Conservation (phyloP, 176 grass and related monocot genomes). For the Zea mays region Zm-B73-REFERENCE-NAM-5.0 NC_050101.1:156304001-156304500, state of each 20-base stretch:
- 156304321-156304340: slow-evolving; percentile 98
- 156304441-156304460: slow-evolving; percentile 3
- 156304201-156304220: slow-evolving; percentile 89
- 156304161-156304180: neutral
- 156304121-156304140: neutral
- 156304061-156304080: too few species aligned
- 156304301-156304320: slow-evolving; percentile 55
- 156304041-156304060: too few species aligned
- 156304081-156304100: too few species aligned
- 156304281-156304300: slow-evolving; percentile 73
- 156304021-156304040: too few species aligned
- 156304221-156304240: slow-evolving; percentile 50
- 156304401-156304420: neutral
- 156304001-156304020: too few species aligned
- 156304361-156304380: slow-evolving; percentile 62
- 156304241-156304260: slow-evolving; percentile 72
- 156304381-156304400: slow-evolving; percentile 78
- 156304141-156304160: neutral
- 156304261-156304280: slow-evolving; percentile 77
- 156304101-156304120: neutral
- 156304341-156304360: slow-evolving; percentile 65
- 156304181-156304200: slow-evolving; percentile 91
- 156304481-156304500: neutral
- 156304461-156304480: neutral
- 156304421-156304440: slow-evolving; percentile 12